A percentile compares a stretch with the other conserved stretches of the same genome.
Conservation (phyloP, 2,329 filamentous ascomycete genomes). For the Aspergillus nomiae region DNA sequence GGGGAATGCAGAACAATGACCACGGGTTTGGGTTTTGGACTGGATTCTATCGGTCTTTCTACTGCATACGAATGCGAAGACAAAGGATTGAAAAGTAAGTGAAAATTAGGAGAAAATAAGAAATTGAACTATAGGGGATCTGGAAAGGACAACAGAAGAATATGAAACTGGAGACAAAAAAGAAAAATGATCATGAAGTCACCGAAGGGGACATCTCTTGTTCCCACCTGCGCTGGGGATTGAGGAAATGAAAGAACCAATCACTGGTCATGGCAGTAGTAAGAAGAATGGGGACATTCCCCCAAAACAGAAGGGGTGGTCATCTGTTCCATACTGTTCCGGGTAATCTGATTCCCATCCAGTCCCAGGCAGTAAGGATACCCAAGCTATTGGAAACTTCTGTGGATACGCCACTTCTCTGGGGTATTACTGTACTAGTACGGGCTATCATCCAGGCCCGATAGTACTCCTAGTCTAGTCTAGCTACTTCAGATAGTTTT, state of each 20-base stretch:
- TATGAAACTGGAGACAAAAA: not conserved
- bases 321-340: not conserved
- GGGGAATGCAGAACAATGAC: not conserved
- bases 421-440: not conserved
- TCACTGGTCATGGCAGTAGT: not conserved
- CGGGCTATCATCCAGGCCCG: not conserved
- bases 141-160: not conserved
- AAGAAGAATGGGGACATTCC: not conserved
- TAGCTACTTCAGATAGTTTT: not conserved
- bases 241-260: not conserved
- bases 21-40: not conserved
- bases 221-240: too few relatives aligned
- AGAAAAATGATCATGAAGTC: not conserved
- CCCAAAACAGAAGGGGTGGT: not conserved
- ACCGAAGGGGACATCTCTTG: not conserved
- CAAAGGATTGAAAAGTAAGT: not conserved
- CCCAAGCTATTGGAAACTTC: conserved; percentile 3
- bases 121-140: not conserved
- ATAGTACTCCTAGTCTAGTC: not conserved
- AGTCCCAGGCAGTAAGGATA: conserved; percentile 1
- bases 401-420: conserved; percentile 1
- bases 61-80: not conserved
- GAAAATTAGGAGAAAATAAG: not conserved
- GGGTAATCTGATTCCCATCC: conserved; percentile 2
- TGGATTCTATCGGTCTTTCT: not conserved